Evolutionary conservation across 495 filamentous ascomycete genomes (phyloP).

Genomic region (Hypoxylon perforatum): DNA sequence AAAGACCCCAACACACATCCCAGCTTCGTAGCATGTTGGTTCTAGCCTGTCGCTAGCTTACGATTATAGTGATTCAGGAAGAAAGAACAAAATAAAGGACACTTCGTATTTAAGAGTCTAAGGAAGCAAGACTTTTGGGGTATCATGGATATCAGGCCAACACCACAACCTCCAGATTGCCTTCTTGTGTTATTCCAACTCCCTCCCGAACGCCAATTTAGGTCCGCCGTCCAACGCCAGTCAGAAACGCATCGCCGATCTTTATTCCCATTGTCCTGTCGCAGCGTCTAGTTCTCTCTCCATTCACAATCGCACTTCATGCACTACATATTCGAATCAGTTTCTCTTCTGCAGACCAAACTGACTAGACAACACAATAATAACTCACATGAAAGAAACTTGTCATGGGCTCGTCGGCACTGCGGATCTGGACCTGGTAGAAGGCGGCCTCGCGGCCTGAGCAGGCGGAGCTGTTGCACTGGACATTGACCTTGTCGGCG

Average conservation of each 20-base stretch:
- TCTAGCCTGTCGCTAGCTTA: too few relatives aligned
- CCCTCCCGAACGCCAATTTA: conserved; percentile 15
- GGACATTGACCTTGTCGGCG: conserved; percentile 78
- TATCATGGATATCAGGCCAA: conserved; percentile 36
- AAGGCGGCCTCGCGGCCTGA: conserved; percentile 84
- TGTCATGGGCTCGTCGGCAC: conserved; percentile 98
- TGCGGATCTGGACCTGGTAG: conserved; percentile 96
- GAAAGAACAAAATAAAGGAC: too few relatives aligned
- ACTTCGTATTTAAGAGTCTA: too few relatives aligned
- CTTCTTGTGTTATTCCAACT: conserved; percentile 25
- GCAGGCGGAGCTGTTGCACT: conserved; percentile 82
- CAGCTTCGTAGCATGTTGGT: too few relatives aligned
- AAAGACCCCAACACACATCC: too few relatives aligned
- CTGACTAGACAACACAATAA: too few relatives aligned
- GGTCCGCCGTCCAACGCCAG: conserved; percentile 10
- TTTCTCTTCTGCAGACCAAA: conserved; percentile 3
- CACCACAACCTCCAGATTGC: conserved; percentile 10
- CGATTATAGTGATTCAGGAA: too few relatives aligned
- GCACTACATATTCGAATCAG: conserved; percentile 56
- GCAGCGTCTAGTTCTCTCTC: conserved; percentile 62
- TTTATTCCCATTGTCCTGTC: neutral
- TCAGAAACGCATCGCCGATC: conserved; percentile 24
- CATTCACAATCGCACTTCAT: conserved; percentile 67
- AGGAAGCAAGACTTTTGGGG: conserved; percentile 6
- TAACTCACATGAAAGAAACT: conserved; percentile 86